Base-by-base conservation (phyloP, 108 stramenopile species). In the Nitzschia sp. region DNA sequence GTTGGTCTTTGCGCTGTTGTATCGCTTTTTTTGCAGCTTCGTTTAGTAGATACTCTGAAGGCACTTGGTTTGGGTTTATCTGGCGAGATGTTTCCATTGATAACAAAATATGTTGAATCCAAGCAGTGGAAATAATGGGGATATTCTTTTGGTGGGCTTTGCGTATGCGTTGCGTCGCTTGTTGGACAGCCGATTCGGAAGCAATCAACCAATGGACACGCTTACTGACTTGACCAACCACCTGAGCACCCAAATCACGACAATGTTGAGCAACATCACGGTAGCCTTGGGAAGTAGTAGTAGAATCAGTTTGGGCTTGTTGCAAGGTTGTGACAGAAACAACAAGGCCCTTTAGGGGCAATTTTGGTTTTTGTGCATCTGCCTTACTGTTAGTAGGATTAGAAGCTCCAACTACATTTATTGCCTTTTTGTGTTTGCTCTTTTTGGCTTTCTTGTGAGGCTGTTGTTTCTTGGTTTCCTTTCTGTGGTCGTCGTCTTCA, bases 161-260 rank as follows among this genome's bases (percentile, higher is more conserved):
- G 43, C 88, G 81, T 8, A 92, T 80, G n/a, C 91, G 78, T 65
- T 92, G 91, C 7, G 91, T 92, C 3, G 76, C 66, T 21, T 56
- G 53, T 25, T 69, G 19, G 10, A 89, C 71, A 2, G 86, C 85
- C 20, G 75, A 72, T 24, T 41, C 46, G 8, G 83, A 78, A 40
- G 75, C 87, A 24, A 92, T 39, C 10, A 92, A 43, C 10, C 63
- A 64, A 22, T 80, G 51, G 0, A 92, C 85, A 7, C 79, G 74
- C 59, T 84, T 81, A 67, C 89, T 83, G 0, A 90, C 85, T 72
- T 89, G 87, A 9, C 80, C 77, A 3, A 84, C 72, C 8, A 83
- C 73, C 41, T 68, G 63, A 10, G 87, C 91, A 6, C 88, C 91
- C 42, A 71, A 40, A 5, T 70, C 51, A 25, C 62, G 51, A 46